phyloP scores from a whole-genome alignment of 306 rosid species.

The Vigna unguiculata region DNA sequence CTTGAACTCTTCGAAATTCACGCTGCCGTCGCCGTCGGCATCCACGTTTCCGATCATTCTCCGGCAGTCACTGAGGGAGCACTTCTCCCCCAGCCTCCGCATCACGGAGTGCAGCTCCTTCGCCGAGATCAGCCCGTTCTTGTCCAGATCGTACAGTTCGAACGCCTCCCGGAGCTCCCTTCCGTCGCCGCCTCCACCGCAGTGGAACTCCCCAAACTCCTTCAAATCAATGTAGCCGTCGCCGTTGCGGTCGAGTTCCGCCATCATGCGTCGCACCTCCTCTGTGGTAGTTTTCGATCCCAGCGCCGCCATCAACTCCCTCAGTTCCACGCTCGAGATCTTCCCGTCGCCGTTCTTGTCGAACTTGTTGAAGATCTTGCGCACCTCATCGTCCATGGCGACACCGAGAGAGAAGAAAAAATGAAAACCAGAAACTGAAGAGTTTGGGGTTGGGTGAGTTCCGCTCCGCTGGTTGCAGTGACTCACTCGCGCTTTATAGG shows the following conservation, averaged over 20 bases:
- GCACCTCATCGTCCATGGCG: constrained; percentile 69
- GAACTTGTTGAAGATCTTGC: constrained; percentile 74
- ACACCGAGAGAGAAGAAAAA: neutral
- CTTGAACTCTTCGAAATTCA: constrained; percentile 91
- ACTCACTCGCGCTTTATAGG: constrained; percentile 8
- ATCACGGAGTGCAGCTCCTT: constrained; percentile 74
- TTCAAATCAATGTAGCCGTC: constrained; percentile 76
- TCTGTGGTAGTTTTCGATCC: constrained; percentile 63
- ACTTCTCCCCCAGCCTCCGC: constrained; percentile 72
- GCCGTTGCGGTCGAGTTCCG: constrained; percentile 78
- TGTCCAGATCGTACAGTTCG: constrained; percentile 79
- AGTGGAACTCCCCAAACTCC: constrained; percentile 73
- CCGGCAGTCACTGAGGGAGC: constrained; percentile 68
- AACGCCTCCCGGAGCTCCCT: constrained; percentile 86
- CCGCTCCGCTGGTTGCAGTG: neutral
- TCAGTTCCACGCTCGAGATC: constrained; percentile 75
- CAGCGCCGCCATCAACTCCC: constrained; percentile 53
- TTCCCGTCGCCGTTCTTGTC: constrained; percentile 90
- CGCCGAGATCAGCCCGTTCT: constrained; percentile 82
- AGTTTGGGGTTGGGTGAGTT: neutral
- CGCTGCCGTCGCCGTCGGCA: constrained; percentile 84
- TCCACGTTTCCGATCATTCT: constrained; percentile 78
- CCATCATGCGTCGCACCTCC: constrained; percentile 73
- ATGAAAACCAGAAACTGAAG: neutral
- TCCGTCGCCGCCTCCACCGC: constrained; percentile 23